These are phyloP conservation scores for Cladophialophora carrionii DNA, from an alignment of 2,329 filamentous ascomycete species.

Conservation along the genomic window DNA sequence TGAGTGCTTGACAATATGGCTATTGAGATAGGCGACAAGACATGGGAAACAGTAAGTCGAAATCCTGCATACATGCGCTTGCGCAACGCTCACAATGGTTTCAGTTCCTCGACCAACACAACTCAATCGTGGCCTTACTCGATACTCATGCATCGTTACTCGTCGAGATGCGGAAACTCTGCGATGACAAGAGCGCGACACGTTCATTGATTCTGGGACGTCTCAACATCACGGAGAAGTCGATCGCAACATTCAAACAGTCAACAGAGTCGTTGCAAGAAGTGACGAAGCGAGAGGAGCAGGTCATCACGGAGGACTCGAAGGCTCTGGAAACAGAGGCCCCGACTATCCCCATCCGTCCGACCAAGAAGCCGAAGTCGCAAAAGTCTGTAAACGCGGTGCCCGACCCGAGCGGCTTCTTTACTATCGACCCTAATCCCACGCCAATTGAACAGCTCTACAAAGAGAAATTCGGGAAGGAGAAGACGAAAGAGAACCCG, in stretches of 20 bases:
- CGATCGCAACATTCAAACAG: constrained; percentile 26
- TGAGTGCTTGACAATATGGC: constrained; percentile 5
- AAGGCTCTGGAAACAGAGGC: constrained; percentile 14
- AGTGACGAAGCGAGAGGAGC: constrained; percentile 16
- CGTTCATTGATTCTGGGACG: constrained; percentile 16
- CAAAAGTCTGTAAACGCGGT: constrained; percentile 19
- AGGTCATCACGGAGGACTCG: background rate
- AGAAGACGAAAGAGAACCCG: constrained; percentile 22
- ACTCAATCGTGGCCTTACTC: constrained; percentile 26
- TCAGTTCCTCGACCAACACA: constrained; percentile 30
- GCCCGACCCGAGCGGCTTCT: constrained; percentile 35
- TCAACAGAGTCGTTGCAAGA: constrained; percentile 25
- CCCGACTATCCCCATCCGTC: constrained; percentile 7
- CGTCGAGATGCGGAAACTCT: constrained; percentile 24
- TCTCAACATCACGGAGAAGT: constrained; percentile 20
- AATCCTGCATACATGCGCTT: too few species aligned
- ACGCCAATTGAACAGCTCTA: constrained; percentile 29
- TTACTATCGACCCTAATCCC: constrained; percentile 37
- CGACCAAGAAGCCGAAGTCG: background rate
- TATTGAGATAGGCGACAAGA: constrained; percentile 6
- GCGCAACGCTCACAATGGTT: constrained; percentile 10
- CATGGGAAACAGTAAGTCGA: constrained; percentile 24
- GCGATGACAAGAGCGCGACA: constrained; percentile 7
- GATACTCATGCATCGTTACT: constrained; percentile 29
- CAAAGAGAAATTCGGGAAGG: constrained; percentile 16